These are phyloP conservation scores for Penicillium sumatraense DNA, from an alignment of 2,329 filamentous ascomycete species.

Conservation along the genomic window DNA sequence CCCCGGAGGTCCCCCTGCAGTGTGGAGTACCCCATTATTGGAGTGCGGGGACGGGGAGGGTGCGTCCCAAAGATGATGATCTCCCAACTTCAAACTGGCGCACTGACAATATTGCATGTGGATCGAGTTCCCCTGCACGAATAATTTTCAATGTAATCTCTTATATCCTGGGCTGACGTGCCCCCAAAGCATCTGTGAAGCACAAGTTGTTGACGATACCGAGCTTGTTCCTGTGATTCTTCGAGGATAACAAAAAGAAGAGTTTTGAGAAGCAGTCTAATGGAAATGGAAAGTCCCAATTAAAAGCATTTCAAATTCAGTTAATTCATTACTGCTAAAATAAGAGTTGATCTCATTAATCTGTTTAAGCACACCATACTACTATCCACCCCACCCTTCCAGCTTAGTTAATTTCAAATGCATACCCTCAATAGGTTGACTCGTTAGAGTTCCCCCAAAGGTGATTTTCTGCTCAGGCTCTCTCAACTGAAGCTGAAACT, in stretches of 20 bases:
- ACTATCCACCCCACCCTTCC: conserved; percentile 3
- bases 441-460: conserved; percentile 15
- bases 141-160: neutral
- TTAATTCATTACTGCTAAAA: neutral
- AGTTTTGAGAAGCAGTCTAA: neutral
- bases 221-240: neutral
- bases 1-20: neutral
- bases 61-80: neutral
- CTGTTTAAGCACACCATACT: neutral
- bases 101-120: neutral
- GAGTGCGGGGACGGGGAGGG: neutral
- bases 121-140: neutral
- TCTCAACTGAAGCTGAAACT: conserved; percentile 6
- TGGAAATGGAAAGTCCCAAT: neutral
- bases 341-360: neutral
- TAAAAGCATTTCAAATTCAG: neutral
- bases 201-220: neutral
- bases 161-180: neutral
- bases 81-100: neutral
- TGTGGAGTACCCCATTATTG: conserved; percentile 1
- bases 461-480: conserved; percentile 15
- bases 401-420: conserved; percentile 16
- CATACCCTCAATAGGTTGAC: conserved; percentile 16
- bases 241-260: neutral
- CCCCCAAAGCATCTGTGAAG: neutral